Evolutionary conservation across 371 early-diverging fungal genomes (phyloP), one percentile per base, ranked within the genome.

Genomic region (Rhizopus microsporus): DNA sequence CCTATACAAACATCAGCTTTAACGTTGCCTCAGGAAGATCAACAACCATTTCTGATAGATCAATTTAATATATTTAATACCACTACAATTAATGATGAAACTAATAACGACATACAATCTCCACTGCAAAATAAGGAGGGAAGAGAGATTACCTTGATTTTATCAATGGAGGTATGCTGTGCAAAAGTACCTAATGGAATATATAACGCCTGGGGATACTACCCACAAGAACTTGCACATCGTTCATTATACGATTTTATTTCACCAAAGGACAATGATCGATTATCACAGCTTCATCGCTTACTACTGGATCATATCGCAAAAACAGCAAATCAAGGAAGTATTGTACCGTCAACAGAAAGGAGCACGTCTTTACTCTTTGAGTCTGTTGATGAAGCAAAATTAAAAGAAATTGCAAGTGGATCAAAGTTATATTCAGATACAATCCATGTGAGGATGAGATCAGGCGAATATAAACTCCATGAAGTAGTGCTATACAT

Each of bases 121-220:
- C 10, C 7, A 5, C 38, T 10, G 13, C 38, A 37, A 37, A 13
- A 37, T 7, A 7, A 37, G 38, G 10, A 37, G 13, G 2, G 10
- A 37, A 7, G 6, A 37, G 38, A 37, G 44, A n/a, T 77, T 7
- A 75, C 72, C 3, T 54, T 67, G 1, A 81, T 80, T 57, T 46
- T 81, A 51, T 78, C 83, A 5, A 77, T 83, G 77, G 81, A 80
- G 17, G 54, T 83, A 35, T 69, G 78, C 40, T 85, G 84, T 59
- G 84, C 84, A 8, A 72, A 79, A 31, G 81, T 75, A 43, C 83
- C 85, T 4, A 80, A 82, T 55, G 82, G 83, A 51, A 75, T 75
- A 0, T 72, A 75, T 32, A 75, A 70, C 10, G 57, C 74, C 12
- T 77, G 84, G 77, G 85, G 83, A 2, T 80, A 80, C 44, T 80